phyloP scores from a whole-genome alignment of 2,329 filamentous ascomycete genomes.

The Fusarium subtropicale region DNA sequence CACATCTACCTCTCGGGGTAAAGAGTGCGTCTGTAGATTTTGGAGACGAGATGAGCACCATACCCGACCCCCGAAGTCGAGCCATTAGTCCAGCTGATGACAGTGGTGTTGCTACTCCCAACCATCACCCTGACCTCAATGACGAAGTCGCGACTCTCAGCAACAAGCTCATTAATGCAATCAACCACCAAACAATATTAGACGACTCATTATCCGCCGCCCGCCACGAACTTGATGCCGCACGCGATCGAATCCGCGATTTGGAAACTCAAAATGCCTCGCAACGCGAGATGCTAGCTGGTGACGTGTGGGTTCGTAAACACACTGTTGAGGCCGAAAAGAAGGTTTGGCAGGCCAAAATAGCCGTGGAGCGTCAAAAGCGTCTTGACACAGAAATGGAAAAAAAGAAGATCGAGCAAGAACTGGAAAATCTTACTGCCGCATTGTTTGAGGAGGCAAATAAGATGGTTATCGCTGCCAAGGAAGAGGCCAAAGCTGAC shows the following conservation, averaged over 20 bases:
- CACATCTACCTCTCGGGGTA: constrained; percentile 53
- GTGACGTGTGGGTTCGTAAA: constrained; percentile 80
- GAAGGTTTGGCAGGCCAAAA: constrained; percentile 64
- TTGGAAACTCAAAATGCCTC: constrained; percentile 75
- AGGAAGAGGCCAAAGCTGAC: constrained; percentile 88
- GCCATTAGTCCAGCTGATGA: constrained; percentile 60
- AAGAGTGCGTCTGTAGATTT: constrained; percentile 58
- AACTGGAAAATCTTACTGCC: constrained; percentile 89
- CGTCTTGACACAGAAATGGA: constrained; percentile 77
- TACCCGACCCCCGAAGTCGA: constrained; percentile 72
- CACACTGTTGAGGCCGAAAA: constrained; percentile 81
- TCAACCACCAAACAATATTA: constrained; percentile 93
- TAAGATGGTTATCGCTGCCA: constrained; percentile 91
- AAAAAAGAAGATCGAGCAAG: constrained; percentile 90
- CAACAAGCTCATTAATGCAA: constrained; percentile 95
- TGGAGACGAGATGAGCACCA: constrained; percentile 74
- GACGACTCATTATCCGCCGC: constrained; percentile 89
- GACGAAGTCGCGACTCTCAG: constrained; percentile 89
- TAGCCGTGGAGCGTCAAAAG: constrained; percentile 74
- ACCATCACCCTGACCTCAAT: constrained; percentile 67
- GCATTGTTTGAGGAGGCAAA: constrained; percentile 99
- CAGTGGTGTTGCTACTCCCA: constrained; percentile 48
- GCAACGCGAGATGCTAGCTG: constrained; percentile 77
- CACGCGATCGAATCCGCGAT: constrained; percentile 73
- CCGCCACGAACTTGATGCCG: constrained; percentile 82